Conservation (phyloP, 1,284 basidiomycete species). For the Phellinidium pouzarii region DNA sequence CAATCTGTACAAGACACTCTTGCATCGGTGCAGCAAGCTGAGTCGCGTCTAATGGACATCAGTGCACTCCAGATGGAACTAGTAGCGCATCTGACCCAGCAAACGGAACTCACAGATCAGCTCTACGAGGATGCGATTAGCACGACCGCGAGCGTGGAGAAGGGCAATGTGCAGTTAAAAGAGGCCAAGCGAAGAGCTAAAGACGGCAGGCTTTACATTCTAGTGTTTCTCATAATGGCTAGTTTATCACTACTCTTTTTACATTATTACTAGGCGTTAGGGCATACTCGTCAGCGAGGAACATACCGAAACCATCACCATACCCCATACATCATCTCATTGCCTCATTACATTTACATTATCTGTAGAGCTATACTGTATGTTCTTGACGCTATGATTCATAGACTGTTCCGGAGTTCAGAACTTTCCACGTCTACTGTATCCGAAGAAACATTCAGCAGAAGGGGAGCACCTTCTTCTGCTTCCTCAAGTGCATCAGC, state of each 20-base stretch:
- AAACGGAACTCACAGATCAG: slow-evolving; percentile 86
- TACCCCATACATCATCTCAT: neutral
- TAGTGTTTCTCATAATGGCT: slow-evolving; percentile 82
- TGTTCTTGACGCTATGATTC: slow-evolving; percentile 5
- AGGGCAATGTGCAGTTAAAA: slow-evolving; percentile 79
- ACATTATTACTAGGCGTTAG: slow-evolving; percentile 57
- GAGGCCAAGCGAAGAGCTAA: slow-evolving; percentile 78
- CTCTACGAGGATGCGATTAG: slow-evolving; percentile 85
- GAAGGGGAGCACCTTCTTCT: slow-evolving; percentile 57
- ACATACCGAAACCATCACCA: neutral
- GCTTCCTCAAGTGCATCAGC: slow-evolving; percentile 58
- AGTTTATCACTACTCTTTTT: slow-evolving; percentile 82
- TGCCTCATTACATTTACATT: slow-evolving; percentile 1
- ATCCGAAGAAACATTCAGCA: slow-evolving; percentile 32
- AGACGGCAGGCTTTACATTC: slow-evolving; percentile 76
- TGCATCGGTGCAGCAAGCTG: slow-evolving; percentile 82
- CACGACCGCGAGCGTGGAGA: slow-evolving; percentile 76
- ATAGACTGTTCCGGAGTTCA: neutral
- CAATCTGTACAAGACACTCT: slow-evolving; percentile 78
- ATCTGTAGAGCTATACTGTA: slow-evolving; percentile 11
- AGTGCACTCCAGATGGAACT: slow-evolving; percentile 86
- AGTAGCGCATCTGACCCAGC: slow-evolving; percentile 76
- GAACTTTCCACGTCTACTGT: slow-evolving; percentile 10
- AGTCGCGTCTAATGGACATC: slow-evolving; percentile 83
- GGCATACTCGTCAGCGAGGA: neutral